phyloP scores from a whole-genome alignment of 768 basidiomycete genomes.

The Tricholoma flavovirens region DNA sequence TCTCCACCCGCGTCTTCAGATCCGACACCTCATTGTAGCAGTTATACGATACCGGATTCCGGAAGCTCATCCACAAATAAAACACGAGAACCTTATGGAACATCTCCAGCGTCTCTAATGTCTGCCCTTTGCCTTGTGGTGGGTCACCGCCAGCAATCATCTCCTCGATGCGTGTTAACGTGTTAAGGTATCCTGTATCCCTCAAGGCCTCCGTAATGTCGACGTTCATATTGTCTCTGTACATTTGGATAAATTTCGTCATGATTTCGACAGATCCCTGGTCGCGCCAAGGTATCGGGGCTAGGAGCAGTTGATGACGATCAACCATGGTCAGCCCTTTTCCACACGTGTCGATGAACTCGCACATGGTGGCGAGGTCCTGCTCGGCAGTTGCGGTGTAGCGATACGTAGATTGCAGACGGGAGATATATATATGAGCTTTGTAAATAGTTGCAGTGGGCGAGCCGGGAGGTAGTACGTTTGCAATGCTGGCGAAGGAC shows the following conservation, averaged over 20 bases:
- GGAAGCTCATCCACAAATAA: conserved; percentile 82
- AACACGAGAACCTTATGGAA: conserved; percentile 71
- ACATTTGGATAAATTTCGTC: conserved; percentile 35
- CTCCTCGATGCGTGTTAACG: conserved; percentile 37
- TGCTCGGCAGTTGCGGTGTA: conserved; percentile 16
- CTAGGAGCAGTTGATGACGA: conserved; percentile 38
- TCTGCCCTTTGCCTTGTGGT: conserved; percentile 6
- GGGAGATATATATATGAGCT: conserved; percentile 45
- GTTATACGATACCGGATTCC: conserved; percentile 62
- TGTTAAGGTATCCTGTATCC: conserved; percentile 31
- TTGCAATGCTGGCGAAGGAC: conserved; percentile 15
- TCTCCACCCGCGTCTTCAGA: conserved; percentile 61
- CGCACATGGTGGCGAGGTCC: conserved; percentile 23
- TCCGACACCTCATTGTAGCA: conserved; percentile 43
- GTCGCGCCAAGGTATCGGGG: conserved; percentile 54
- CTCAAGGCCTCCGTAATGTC: conserved; percentile 32
- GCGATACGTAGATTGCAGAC: conserved; percentile 38
- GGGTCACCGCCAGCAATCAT: conserved; percentile 20
- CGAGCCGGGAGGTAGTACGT: conserved; percentile 38
- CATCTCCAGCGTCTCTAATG: conserved; percentile 48
- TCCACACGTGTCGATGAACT: conserved; percentile 37
- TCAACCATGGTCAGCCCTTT: conserved; percentile 38
- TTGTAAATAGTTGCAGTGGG: conserved; percentile 39
- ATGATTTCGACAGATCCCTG: conserved; percentile 26
- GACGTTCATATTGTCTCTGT: conserved; percentile 36